Percentiles rank a stretch among this genome's conserved stretches.
Conservation (phyloP, 2,329 filamentous ascomycete species). For the Aspergillus viridinutans region DNA sequence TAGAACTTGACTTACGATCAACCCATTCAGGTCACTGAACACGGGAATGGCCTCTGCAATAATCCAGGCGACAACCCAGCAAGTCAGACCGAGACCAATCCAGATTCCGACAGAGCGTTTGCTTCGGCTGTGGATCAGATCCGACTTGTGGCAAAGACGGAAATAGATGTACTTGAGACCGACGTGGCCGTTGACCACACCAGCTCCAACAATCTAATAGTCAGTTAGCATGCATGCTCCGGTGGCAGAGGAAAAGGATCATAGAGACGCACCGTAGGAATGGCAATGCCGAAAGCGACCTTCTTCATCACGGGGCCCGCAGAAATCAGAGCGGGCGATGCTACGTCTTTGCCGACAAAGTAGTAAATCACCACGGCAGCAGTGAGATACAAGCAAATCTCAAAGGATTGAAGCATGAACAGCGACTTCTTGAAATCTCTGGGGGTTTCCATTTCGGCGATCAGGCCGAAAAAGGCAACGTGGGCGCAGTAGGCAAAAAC, state of each 20-base stretch:
- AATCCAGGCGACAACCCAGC: slow-evolving; percentile 61
- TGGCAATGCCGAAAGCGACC: slow-evolving; percentile 63
- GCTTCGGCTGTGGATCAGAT: slow-evolving; percentile 49
- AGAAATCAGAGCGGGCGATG: slow-evolving; percentile 63
- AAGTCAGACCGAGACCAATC: slow-evolving; percentile 51
- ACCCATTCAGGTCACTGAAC: slow-evolving; percentile 61
- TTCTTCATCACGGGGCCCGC: slow-evolving; percentile 55
- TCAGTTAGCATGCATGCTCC: background rate
- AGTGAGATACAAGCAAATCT: slow-evolving; percentile 59
- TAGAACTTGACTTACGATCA: slow-evolving; percentile 42
- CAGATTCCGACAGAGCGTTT: slow-evolving; percentile 53
- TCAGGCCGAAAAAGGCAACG: slow-evolving; percentile 65
- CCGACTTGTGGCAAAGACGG: slow-evolving; percentile 57
- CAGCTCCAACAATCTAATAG: slow-evolving; percentile 58
- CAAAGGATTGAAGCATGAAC: slow-evolving; percentile 54
- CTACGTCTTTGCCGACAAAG: slow-evolving; percentile 59
- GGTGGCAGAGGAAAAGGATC: too few relatives aligned
- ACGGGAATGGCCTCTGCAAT: slow-evolving; percentile 66
- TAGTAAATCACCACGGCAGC: slow-evolving; percentile 67
- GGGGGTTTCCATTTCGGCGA: slow-evolving; percentile 60
- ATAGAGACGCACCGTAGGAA: slow-evolving; percentile 50
- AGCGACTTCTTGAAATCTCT: slow-evolving; percentile 60
- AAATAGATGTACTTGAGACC: slow-evolving; percentile 63
- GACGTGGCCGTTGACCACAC: slow-evolving; percentile 65
- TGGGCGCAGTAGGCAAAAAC: slow-evolving; percentile 67